Evolutionary conservation across 2,329 filamentous ascomycete species (phyloP).

Genomic region (Fusarium oxysporum): DNA sequence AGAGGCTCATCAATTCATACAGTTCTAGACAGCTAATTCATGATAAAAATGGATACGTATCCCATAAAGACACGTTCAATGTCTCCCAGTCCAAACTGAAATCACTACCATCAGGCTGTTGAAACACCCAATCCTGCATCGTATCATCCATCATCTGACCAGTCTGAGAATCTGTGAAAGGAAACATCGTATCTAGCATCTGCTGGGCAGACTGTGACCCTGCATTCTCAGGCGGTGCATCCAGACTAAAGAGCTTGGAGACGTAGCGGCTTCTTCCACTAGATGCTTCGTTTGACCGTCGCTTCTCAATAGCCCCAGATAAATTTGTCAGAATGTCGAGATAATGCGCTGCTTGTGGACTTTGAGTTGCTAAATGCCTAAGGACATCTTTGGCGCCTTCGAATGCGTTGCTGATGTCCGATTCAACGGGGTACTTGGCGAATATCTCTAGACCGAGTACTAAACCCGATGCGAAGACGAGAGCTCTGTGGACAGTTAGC

Average conservation of each 20-base stretch:
- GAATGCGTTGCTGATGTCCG: constrained; percentile 61
- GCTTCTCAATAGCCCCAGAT: constrained; percentile 55
- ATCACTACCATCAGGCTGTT: constrained; percentile 30
- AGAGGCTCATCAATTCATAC: neutral
- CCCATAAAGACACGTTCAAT: constrained; percentile 43
- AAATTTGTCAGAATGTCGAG: constrained; percentile 64
- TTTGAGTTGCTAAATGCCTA: constrained; percentile 58
- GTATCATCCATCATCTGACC: constrained; percentile 6
- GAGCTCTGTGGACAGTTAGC: constrained; percentile 52
- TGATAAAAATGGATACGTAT: constrained; percentile 41
- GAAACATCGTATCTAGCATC: neutral
- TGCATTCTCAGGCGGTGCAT: neutral
- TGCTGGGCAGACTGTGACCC: neutral
- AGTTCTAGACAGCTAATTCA: neutral
- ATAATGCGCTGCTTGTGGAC: constrained; percentile 68
- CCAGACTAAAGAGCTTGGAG: constrained; percentile 36
- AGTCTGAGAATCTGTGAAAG: neutral
- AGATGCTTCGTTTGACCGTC: constrained; percentile 27
- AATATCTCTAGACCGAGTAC: constrained; percentile 69
- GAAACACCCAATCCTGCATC: constrained; percentile 28
- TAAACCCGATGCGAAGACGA: constrained; percentile 67
- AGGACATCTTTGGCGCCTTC: constrained; percentile 62
- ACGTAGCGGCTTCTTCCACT: constrained; percentile 41
- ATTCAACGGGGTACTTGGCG: constrained; percentile 58
- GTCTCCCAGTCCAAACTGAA: constrained; percentile 42